Evolutionary conservation across 2,329 filamentous ascomycete genomes (phyloP), one percentile per base, ranked within the genome.

Genomic region (Rhynchosporium graminicola): DNA sequence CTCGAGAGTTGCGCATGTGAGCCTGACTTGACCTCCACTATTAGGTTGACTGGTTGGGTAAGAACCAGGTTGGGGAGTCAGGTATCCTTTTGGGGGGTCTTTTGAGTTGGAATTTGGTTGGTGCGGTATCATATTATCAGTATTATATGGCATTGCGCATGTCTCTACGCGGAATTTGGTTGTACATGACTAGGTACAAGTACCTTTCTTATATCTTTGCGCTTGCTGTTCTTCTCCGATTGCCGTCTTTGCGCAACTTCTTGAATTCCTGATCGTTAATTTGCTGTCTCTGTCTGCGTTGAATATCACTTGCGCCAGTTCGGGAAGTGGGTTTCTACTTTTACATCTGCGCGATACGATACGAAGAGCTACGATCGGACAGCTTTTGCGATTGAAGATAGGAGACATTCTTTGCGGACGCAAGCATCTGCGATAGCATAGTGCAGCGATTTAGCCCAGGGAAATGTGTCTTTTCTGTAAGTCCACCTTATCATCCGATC

Each of bases 401-500:
- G 3, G 5, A 43, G 4, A 15, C 15, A 43, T 12, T 40, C 12
- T 40, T 12, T 8, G 36, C 36, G 36, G 3, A 40, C 20, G 20
- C 20, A 40, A 7, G 8, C 42, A 43, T n/a, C 42, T 29, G 52
- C 42, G 42, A 29, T 43, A 15, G 8, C 20, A 43, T n/a, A 15
- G 13, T 43, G 38, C 12, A 45, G 38, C n/a, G 4, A 46, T 10
- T 20, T 20, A 20, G 20, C 20, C 20, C 20, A 4, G n/a, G 15
- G 15, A 51, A 43, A 67, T 67, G 65, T 67, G 65, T 60, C 61
- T 67, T 29, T 65, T 65, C 40, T 40, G 60, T 62, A 58, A 29
- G 52, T 62, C 5, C 47, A 31, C 10, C 13, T 28, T 15, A 13
- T 38, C 42, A 28, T 59, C 33, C 45, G 26, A 13, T 20, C 31